Conservation (phyloP, 2,329 filamentous ascomycete species). For the Colletotrichum aenigma region DNA sequence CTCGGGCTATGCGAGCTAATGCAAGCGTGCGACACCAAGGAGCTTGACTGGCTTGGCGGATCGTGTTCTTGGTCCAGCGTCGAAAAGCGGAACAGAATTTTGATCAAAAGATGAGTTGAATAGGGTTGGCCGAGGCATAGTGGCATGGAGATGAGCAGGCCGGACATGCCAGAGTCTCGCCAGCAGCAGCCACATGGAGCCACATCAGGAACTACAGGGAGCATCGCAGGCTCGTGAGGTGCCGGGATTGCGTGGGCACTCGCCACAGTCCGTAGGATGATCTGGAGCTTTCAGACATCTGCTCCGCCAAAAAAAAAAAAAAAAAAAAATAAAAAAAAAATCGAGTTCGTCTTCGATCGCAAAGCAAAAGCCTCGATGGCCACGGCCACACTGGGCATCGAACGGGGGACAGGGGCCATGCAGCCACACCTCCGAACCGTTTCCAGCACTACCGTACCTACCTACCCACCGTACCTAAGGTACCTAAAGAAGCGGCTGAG, state of each 20-base stretch:
- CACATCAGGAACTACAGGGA: background rate
- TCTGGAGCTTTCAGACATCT: background rate
- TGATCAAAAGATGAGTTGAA: background rate
- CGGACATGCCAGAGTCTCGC: background rate
- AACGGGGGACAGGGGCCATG: background rate
- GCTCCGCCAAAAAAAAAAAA: background rate
- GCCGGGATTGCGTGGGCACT: background rate
- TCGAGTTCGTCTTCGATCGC: conserved; percentile 3
- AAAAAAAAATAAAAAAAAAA: background rate
- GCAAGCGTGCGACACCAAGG: background rate
- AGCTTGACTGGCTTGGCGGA: background rate
- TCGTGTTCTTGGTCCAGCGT: background rate
- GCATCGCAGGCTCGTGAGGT: background rate
- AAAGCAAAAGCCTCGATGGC: conserved; percentile 5
- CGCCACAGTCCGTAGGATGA: background rate
- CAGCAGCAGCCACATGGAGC: background rate
- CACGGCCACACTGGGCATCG: conserved; percentile 5
- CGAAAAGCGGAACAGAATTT: background rate
- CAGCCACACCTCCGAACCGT: conserved; percentile 2
- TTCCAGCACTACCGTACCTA: background rate
- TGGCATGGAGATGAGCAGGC: background rate
- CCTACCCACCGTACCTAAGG: background rate
- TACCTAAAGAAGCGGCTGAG: background rate
- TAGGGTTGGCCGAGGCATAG: background rate
- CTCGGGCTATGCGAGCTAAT: background rate